Base-by-base conservation (phyloP, 768 basidiomycete species). In the Tulasnella sp. region DNA sequence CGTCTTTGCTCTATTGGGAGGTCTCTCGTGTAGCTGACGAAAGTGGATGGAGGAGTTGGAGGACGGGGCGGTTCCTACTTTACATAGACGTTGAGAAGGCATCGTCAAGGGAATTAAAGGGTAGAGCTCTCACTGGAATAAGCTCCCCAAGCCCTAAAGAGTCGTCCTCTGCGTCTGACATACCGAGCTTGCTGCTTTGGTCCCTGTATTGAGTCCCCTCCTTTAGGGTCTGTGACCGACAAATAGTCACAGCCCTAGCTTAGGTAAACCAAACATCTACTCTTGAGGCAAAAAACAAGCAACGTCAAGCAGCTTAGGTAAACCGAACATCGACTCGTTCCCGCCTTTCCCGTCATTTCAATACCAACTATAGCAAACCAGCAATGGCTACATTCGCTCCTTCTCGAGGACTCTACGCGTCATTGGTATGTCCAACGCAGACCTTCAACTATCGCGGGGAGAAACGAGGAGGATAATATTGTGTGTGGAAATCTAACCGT, bases 31-130 rank as follows among this genome's bases (percentile, higher is more conserved):
- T 82, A 81, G 4, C 72, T 73, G 15, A 82, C 78, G 35, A 81
- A 80, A 0, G 81, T 81, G 13, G 82, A 80, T 11, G 80, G 79
- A 6, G 82, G 82, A 0, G 81, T 74, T 5, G 80, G 80, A 16
- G 82, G 82, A 11, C 81, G 80, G 39, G 79, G 78, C 40, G 81
- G 81, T 57, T 80, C 80, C 82, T 82, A 61, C 46, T 26, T 61
- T 61, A n/a, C 42, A 61, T n/a, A 61, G n/a, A 76, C 26, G 9
- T 67, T 67, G 6, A 67, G 61, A 67, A 15, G 18, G 29, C 3
- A 26, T 13, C 9, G 23, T 72, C 26, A 72, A 57, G 6, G 11
- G 2, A 46, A 46, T 15, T 3, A 11, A 3, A 57, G 55, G 26
- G 7, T 57, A 18, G 15, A 46, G 15, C 26, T n/a, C 55, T 57